Evolutionary conservation across 202 grass and related monocot genomes (phyloP).

Genomic region (Setaria viridis): DNA sequence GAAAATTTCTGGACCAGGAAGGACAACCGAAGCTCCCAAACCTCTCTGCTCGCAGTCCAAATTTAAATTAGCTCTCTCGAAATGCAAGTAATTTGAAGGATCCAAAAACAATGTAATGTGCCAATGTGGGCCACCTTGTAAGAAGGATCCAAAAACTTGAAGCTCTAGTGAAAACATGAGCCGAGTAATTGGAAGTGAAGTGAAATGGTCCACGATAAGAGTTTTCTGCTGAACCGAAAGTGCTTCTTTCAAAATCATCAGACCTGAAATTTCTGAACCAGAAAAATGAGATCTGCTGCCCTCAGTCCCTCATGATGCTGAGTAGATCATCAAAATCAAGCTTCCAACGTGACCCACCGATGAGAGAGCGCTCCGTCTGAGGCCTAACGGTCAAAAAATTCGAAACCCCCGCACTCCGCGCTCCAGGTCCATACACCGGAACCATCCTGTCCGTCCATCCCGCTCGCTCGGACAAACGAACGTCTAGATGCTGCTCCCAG

Average conservation of each 20-base stretch:
- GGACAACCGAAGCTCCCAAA: not conserved
- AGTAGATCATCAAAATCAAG: not conserved
- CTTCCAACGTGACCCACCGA: not conserved
- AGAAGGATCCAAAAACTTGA: not conserved
- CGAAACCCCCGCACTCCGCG: not conserved
- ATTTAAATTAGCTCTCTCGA: not conserved
- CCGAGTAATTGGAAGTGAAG: not conserved
- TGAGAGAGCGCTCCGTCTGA: not conserved
- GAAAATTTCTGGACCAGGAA: not conserved
- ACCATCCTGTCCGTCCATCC: constrained; percentile 1
- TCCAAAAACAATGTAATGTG: not conserved
- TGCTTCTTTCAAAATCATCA: not conserved
- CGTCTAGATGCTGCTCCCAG: not conserved
- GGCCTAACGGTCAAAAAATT: constrained; percentile 15
- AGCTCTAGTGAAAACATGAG: not conserved
- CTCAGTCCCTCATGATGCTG: not conserved
- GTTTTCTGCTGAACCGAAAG: not conserved
- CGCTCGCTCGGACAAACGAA: not conserved
- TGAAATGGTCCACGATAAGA: not conserved
- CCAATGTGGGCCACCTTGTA: not conserved
- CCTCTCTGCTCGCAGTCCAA: not conserved
- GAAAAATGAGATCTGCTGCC: not conserved
- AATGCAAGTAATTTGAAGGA: not conserved
- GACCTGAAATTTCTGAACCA: not conserved
- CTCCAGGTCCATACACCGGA: constrained; percentile 30